Evolutionary conservation across 2,329 filamentous ascomycete species (phyloP), one percentile per base, ranked within the genome.

Genomic region (Hypoxylon rubiginosum): DNA sequence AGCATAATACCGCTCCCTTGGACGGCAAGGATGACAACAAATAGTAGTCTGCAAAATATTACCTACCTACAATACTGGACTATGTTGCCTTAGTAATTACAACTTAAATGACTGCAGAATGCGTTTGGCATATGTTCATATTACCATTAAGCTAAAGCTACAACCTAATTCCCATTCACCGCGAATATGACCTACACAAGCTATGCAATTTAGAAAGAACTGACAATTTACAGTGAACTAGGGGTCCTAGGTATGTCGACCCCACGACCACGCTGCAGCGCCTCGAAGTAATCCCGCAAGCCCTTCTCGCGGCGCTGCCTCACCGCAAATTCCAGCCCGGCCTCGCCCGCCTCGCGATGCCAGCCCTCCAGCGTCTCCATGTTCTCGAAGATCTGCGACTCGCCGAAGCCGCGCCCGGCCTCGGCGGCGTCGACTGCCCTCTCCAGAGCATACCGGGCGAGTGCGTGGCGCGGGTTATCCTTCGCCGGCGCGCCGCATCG

Each of bases 331-430:
- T 64, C 64, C 50, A 68, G 66, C 1, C 46, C 50, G 1, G 46
- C 49, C 19, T 71, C 67, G 3, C 69, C 67, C 7, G 69, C 67
- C 21, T 71, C 69, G 26, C 59, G 67, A 17, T 71, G 63, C 69
- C 67, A 71, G 3, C 30, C 11, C 52, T 71, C 67, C n/a, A 71
- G 58, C 15, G 62, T 60, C 49, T 68, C 54, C 67, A 71, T 64
- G 21, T 70, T 68, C 24, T 66, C 64, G 15, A 68, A 71, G 26
- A 71, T 63, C 39, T 71, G 69, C 24, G 62, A 55, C 19, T 71
- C 69, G n/a, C 49, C 24, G 43, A 65, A 70, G 11, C 69, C 69
- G 13, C 60, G 64, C 4, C 62, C 54, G 19, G 51, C 62, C 17
- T 70, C 49, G 4, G 67, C 67, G 11, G 67, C 55, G 24, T 70